Conservation (phyloP, 2,329 filamentous ascomycete genomes). For the Madurella fahalii region DNA sequence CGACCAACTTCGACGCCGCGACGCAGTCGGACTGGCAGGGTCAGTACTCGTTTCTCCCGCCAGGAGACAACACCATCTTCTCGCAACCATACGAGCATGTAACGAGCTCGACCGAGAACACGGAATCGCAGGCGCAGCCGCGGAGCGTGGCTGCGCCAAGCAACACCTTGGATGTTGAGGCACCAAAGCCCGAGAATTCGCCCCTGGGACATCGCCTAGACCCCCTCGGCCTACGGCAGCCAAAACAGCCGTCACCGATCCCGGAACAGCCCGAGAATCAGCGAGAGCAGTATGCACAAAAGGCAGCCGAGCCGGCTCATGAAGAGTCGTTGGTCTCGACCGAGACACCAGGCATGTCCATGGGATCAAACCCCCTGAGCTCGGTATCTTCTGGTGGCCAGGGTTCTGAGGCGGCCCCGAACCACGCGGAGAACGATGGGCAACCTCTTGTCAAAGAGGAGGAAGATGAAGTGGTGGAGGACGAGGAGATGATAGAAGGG, state of each 20-base stretch:
- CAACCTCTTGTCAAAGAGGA: constrained; percentile 43
- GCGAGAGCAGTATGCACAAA: constrained; percentile 35
- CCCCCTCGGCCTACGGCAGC: constrained; percentile 39
- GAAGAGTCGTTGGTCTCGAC: constrained; percentile 39
- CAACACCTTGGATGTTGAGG: constrained; percentile 59
- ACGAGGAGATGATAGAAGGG: constrained; percentile 54
- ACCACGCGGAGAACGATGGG: constrained; percentile 37
- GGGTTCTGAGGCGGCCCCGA: constrained; percentile 31
- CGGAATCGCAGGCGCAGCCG: constrained; percentile 37
- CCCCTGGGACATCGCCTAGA: constrained; percentile 37
- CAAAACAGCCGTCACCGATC: constrained; percentile 38
- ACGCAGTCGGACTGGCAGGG: constrained; percentile 56
- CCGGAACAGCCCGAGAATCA: constrained; percentile 35
- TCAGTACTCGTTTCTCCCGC: constrained; percentile 49
- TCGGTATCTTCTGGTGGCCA: constrained; percentile 38
- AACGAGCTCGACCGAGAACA: constrained; percentile 33
- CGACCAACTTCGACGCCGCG: constrained; percentile 50
- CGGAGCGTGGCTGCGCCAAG: constrained; percentile 35
- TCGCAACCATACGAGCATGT: constrained; percentile 43
- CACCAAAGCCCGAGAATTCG: constrained; percentile 49
- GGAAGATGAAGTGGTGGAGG: constrained; percentile 50
- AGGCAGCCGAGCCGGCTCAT: constrained; percentile 33
- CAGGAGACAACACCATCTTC: constrained; percentile 43
- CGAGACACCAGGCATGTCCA: constrained; percentile 37
- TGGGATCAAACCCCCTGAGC: constrained; percentile 39